These are phyloP conservation scores for Toxoplasma gondii DNA, from an alignment of 169 alveolate genomes.

Conservation along the genomic window DNA sequence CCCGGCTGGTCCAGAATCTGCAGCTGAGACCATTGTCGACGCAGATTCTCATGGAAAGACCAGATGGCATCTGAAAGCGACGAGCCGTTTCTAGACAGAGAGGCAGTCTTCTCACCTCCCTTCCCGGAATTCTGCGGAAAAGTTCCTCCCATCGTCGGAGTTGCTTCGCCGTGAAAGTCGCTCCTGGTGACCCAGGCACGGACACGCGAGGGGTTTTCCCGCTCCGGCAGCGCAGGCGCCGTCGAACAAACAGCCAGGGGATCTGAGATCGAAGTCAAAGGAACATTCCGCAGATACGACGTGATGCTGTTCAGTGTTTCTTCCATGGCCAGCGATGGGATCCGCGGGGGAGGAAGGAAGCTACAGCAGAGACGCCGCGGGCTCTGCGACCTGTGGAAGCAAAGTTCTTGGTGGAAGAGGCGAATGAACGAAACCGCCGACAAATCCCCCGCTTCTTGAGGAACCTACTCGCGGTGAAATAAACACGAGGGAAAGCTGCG, in stretches of 20 bases:
- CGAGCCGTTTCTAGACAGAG: neutral
- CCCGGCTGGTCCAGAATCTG: neutral
- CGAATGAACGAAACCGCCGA: too few relatives aligned
- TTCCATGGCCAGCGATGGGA: neutral
- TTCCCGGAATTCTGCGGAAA: neutral
- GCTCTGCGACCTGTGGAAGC: too few relatives aligned
- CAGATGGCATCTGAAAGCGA: neutral
- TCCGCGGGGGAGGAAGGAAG: too few relatives aligned
- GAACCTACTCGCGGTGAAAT: too few relatives aligned
- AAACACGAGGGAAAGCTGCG: too few relatives aligned
- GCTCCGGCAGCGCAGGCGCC: neutral
- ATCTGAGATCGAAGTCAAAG: neutral
- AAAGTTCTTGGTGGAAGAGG: too few relatives aligned
- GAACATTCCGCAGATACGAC: conserved; percentile 8
- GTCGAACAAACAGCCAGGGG: conserved; percentile 12
- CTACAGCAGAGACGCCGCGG: too few relatives aligned
- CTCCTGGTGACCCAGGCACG: neutral
- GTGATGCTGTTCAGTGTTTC: neutral
- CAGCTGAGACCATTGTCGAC: neutral
- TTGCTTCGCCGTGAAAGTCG: neutral
- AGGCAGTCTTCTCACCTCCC: neutral
- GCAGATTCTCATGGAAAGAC: neutral
- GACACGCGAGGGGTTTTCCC: neutral
- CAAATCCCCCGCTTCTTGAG: too few relatives aligned
- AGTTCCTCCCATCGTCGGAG: neutral